These are phyloP conservation scores for Fusarium setosum DNA, from an alignment of 2,329 filamentous ascomycete genomes.

Conservation along the genomic window DNA sequence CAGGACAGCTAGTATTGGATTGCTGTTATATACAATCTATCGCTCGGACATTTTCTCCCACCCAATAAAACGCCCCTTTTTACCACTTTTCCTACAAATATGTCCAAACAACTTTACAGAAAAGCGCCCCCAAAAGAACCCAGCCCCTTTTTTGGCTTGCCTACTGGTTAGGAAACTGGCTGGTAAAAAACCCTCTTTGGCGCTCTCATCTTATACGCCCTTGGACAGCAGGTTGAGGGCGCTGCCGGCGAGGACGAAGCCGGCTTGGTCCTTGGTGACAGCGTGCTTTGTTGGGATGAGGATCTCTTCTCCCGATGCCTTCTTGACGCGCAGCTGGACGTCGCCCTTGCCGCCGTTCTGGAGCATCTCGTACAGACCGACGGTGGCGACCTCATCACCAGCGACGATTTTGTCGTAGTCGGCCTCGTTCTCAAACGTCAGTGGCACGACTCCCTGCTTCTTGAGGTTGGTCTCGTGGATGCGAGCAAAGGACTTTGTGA, in stretches of 20 bases:
- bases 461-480: conserved; percentile 97
- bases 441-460: conserved; percentile 95
- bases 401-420: conserved; percentile 89
- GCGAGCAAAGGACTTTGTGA: conserved; percentile 88
- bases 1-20: conserved; percentile 39
- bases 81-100: conserved; percentile 17
- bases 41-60: conserved; percentile 40
- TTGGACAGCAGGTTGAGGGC: conserved; percentile 90
- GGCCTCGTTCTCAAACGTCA: conserved; percentile 88
- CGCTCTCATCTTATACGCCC: conserved; percentile 44
- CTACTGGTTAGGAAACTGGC: neutral
- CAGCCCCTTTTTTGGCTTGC: neutral
- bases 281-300: conserved; percentile 86
- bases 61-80: conserved; percentile 39
- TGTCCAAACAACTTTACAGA: conserved; percentile 25
- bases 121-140: conserved; percentile 1
- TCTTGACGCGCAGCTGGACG: conserved; percentile 76
- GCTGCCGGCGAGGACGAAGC: conserved; percentile 92
- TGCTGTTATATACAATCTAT: conserved; percentile 42
- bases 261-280: conserved; percentile 88
- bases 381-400: conserved; percentile 84
- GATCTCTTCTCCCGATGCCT: conserved; percentile 70
- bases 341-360: conserved; percentile 80
- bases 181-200: neutral
- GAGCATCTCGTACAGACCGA: conserved; percentile 87